These are phyloP conservation scores for Fusarium oligoseptatum DNA, from an alignment of 2,329 filamentous ascomycete species.

Conservation along the genomic window DNA sequence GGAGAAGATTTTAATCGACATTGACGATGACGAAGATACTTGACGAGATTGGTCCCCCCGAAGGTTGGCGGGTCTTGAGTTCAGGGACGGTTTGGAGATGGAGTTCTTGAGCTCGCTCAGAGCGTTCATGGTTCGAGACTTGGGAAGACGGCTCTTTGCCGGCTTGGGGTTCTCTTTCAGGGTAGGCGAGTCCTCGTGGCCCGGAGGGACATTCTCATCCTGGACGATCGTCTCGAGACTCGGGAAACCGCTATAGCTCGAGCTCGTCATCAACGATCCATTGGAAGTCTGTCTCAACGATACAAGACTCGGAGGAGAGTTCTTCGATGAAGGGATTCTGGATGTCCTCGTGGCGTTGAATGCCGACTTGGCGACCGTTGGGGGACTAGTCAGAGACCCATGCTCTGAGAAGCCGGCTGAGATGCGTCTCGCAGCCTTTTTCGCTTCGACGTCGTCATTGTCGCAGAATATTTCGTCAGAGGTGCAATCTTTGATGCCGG, in stretches of 20 bases:
- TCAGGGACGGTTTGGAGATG: conserved; percentile 54
- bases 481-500: conserved; percentile 53
- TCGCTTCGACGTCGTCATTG: conserved; percentile 14
- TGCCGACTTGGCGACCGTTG: conserved; percentile 49
- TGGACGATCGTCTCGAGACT: conserved; percentile 23
- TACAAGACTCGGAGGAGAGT: conserved; percentile 29
- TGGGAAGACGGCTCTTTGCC: conserved; percentile 53
- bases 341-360: conserved; percentile 42
- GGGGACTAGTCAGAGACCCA: conserved; percentile 44
- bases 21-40: conserved; percentile 39
- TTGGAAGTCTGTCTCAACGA: conserved; percentile 30
- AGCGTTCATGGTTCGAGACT: conserved; percentile 60
- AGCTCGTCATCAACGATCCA: conserved; percentile 18
- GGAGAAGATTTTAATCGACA: conserved; percentile 31
- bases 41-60: conserved; percentile 32
- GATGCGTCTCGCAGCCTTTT: conserved; percentile 42
- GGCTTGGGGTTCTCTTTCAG: background rate
- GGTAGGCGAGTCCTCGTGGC: conserved; percentile 1
- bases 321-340: conserved; percentile 25
- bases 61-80: conserved; percentile 30
- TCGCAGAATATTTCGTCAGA: conserved; percentile 33
- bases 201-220: conserved; percentile 48
- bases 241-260: conserved; percentile 27
- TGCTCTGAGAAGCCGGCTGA: conserved; percentile 49
- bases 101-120: conserved; percentile 61